These are phyloP conservation scores for Glutinoglossum americanum DNA, from an alignment of 495 filamentous ascomycete species.

Conservation along the genomic window DNA sequence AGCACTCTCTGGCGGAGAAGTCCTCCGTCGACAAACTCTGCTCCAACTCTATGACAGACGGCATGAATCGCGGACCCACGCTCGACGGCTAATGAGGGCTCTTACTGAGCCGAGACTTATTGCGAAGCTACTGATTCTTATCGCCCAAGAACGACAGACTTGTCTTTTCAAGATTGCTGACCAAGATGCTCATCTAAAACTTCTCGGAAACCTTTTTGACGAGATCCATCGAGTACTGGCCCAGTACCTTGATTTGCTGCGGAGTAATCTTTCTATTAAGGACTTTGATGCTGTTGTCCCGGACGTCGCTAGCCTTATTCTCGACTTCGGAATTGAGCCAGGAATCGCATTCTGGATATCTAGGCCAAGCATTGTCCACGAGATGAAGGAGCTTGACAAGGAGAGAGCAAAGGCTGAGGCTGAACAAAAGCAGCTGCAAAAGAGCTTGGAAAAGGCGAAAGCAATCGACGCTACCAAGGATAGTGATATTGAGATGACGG, in stretches of 20 bases:
- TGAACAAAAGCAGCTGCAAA: constrained; percentile 10
- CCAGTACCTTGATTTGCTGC: constrained; percentile 77
- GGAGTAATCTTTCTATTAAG: constrained; percentile 49
- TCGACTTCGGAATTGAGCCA: constrained; percentile 61
- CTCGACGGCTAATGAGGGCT: constrained; percentile 55
- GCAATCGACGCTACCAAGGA: constrained; percentile 14
- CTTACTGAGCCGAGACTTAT: constrained; percentile 51
- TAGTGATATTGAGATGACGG: background rate
- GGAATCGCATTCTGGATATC: constrained; percentile 75
- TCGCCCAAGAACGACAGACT: constrained; percentile 70
- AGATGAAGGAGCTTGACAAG: constrained; percentile 27
- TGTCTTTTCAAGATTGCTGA: constrained; percentile 52
- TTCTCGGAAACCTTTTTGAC: constrained; percentile 68
- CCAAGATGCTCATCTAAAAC: constrained; percentile 49
- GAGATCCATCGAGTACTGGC: constrained; percentile 65
- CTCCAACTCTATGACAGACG: constrained; percentile 57
- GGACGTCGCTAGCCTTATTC: constrained; percentile 44
- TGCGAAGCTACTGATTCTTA: constrained; percentile 60
- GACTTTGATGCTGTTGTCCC: constrained; percentile 75
- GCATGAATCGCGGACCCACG: constrained; percentile 41
- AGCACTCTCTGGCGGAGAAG: constrained; percentile 67
- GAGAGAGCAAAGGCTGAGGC: constrained; percentile 3
- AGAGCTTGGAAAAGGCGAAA: background rate
- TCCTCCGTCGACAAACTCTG: constrained; percentile 58
- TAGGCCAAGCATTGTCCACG: constrained; percentile 40